Conservation (phyloP, 352 stramenopile genomes). For the Globisporangium cylindrosporum region DNA sequence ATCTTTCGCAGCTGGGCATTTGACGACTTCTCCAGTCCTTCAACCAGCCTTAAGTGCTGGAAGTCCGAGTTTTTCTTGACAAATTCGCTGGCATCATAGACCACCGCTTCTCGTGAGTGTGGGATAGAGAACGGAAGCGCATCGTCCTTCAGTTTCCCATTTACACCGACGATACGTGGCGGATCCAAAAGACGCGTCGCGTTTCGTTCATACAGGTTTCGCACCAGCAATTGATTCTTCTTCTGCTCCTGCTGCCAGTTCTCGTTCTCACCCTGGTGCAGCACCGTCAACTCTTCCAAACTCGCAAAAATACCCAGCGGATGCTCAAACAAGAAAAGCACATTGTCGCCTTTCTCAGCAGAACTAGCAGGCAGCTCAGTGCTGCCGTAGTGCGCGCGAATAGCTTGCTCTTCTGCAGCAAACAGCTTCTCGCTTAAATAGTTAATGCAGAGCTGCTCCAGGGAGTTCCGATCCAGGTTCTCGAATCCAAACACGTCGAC, state of each 20-base stretch:
- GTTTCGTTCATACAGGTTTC: conserved; percentile 64
- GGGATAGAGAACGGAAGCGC: conserved; percentile 44
- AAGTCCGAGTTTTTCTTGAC: conserved; percentile 74
- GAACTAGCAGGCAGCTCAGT: background rate
- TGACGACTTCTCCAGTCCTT: conserved; percentile 28
- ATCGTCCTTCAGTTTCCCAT: conserved; percentile 8
- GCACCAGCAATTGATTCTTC: conserved; percentile 65
- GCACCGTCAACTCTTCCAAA: conserved; percentile 63
- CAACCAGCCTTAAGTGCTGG: conserved; percentile 33
- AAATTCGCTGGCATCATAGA: conserved; percentile 64
- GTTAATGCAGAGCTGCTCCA: conserved; percentile 82
- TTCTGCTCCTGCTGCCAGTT: conserved; percentile 46
- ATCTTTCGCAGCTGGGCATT: conserved; percentile 29
- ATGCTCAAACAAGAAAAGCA: conserved; percentile 50
- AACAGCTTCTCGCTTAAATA: conserved; percentile 82
- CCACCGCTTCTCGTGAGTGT: conserved; percentile 41
- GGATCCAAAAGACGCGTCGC: conserved; percentile 20
- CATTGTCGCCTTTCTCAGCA: conserved; percentile 15
- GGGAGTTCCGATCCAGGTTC: conserved; percentile 58
- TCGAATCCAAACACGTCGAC: conserved; percentile 80
- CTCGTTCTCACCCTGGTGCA: conserved; percentile 57
- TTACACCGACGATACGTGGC: conserved; percentile 17
- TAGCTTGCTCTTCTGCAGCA: conserved; percentile 28
- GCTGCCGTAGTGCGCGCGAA: conserved; percentile 7
- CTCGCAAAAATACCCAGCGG: conserved; percentile 56